phyloP scores from a whole-genome alignment of 306 rosid species.

The Castanospermum australe region DNA sequence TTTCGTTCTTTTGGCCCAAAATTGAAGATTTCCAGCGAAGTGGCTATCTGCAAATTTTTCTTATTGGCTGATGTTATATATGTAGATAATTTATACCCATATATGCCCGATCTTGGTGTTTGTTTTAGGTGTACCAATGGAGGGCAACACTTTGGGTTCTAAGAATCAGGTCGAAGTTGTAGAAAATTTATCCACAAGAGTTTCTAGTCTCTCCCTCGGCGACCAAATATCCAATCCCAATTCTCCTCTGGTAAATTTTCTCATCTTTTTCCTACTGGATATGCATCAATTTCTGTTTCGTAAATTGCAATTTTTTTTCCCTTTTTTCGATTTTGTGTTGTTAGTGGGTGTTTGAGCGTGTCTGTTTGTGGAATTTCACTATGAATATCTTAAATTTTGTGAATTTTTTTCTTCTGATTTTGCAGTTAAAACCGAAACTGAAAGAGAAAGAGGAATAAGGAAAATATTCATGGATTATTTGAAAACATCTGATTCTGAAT shows the following conservation, averaged over 20 bases:
- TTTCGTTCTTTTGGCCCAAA: slow-evolving; percentile 23
- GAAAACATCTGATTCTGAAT: background rate
- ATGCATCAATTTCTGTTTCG: background rate
- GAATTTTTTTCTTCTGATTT: background rate
- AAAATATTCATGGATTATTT: background rate
- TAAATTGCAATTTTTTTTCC: slow-evolving; percentile 11
- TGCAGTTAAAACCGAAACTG: background rate
- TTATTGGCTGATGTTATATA: slow-evolving; percentile 5
- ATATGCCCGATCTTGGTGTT: slow-evolving; percentile 23
- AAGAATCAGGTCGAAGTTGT: slow-evolving; percentile 24
- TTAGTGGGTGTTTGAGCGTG: background rate
- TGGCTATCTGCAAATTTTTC: background rate
- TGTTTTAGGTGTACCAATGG: slow-evolving; percentile 31
- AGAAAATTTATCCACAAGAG: slow-evolving; percentile 35
- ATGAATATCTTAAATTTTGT: background rate
- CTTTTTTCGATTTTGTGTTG: background rate
- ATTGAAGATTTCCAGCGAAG: background rate
- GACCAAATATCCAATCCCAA: slow-evolving; percentile 25
- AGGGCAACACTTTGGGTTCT: slow-evolving; percentile 24
- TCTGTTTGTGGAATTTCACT: background rate
- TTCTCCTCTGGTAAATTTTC: slow-evolving; percentile 36
- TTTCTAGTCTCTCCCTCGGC: slow-evolving; percentile 30
- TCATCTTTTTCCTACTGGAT: background rate
- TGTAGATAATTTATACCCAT: background rate
- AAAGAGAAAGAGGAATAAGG: slow-evolving; percentile 5